Evolutionary conservation across 768 basidiomycete genomes (phyloP).

Genomic region (Lentinula detonsa): DNA sequence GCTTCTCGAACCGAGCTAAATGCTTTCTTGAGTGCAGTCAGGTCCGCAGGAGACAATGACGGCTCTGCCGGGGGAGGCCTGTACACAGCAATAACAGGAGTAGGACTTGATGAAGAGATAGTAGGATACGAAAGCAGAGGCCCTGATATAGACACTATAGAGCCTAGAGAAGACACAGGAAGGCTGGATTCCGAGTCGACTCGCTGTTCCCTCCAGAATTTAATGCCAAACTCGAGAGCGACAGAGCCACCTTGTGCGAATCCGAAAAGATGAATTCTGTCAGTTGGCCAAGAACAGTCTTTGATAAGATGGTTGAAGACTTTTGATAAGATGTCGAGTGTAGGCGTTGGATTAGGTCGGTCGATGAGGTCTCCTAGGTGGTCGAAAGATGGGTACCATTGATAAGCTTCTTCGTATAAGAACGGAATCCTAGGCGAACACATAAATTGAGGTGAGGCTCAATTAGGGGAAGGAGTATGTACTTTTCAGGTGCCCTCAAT

Average conservation of each 20-base stretch:
- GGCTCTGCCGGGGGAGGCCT: conserved; percentile 42
- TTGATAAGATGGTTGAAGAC: conserved; percentile 51
- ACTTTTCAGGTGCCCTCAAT: conserved; percentile 75
- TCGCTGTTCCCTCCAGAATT: conserved; percentile 39
- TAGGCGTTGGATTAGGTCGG: conserved; percentile 67
- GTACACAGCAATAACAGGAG: conserved; percentile 57
- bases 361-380: conserved; percentile 65
- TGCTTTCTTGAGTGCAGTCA: conserved; percentile 55
- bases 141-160: conserved; percentile 64
- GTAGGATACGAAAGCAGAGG: conserved; percentile 79
- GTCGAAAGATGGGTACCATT: conserved; percentile 86
- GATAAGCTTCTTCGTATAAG: conserved; percentile 71
- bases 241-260: conserved; percentile 85
- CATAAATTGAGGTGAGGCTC: background rate
- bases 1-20: conserved; percentile 47
- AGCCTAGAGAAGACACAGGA: conserved; percentile 41
- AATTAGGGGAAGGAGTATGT: conserved; percentile 13
- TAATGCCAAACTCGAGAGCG: conserved; percentile 59
- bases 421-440: conserved; percentile 56
- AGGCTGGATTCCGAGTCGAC: conserved; percentile 4
- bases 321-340: conserved; percentile 48
- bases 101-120: conserved; percentile 40
- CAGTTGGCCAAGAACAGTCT: conserved; percentile 59
- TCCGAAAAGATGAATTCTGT: conserved; percentile 80
- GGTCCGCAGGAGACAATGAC: conserved; percentile 35